These are phyloP conservation scores for Wickerhamomyces queroliae DNA, from an alignment of 805 yeast species.

Conservation along the genomic window DNA sequence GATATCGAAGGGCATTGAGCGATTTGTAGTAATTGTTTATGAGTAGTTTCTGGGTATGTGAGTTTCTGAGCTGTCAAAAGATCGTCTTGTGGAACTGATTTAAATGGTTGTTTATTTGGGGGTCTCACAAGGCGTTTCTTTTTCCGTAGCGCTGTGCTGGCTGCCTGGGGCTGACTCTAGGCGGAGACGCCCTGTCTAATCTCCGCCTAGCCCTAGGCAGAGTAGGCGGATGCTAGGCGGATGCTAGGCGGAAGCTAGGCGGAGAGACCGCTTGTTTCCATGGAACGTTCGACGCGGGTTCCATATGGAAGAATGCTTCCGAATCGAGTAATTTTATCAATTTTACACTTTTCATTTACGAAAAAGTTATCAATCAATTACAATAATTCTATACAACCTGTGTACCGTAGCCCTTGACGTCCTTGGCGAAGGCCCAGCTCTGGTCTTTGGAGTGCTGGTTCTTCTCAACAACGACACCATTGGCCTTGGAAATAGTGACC, in stretches of 20 bases:
- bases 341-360: background rate
- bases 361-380: background rate
- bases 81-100: too few relatives aligned
- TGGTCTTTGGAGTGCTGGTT: constrained; percentile 63
- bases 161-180: too few relatives aligned
- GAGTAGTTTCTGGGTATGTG: too few relatives aligned
- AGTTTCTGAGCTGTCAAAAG: too few relatives aligned
- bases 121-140: too few relatives aligned
- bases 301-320: background rate
- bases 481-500: constrained; percentile 64
- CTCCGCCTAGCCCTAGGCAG: background rate
- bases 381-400: constrained; percentile 33
- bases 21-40: too few relatives aligned
- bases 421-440: constrained; percentile 87
- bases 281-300: background rate
- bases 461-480: constrained; percentile 60
- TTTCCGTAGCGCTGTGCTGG: background rate
- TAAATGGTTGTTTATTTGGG: too few relatives aligned
- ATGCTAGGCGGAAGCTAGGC: background rate
- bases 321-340: too few relatives aligned
- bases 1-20: constrained; percentile 38
- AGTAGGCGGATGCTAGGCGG: background rate
- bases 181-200: too few relatives aligned
- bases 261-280: background rate
- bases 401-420: constrained; percentile 87